phyloP scores from a whole-genome alignment of 768 basidiomycete species.

The Boletus subparvulus region DNA sequence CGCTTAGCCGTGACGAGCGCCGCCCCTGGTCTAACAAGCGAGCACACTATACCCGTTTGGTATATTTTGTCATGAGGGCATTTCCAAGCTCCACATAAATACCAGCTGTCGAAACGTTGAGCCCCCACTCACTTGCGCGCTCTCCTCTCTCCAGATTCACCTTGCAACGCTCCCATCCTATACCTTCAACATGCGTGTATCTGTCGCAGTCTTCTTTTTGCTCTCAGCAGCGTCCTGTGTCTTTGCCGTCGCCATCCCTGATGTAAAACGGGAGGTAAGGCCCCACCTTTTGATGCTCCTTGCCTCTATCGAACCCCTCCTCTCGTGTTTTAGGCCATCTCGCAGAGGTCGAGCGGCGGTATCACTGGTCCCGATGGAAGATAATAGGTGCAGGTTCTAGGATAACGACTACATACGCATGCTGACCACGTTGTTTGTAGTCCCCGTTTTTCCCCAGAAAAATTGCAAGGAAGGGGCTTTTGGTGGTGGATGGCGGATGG shows the following conservation, averaged over 20 bases:
- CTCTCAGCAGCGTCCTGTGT: slow-evolving; percentile 13
- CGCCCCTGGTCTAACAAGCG: too few species aligned
- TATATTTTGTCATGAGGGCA: not conserved
- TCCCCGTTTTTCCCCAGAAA: not conserved
- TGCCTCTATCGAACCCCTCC: not conserved
- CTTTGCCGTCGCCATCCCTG: slow-evolving; percentile 15
- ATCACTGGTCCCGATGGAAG: not conserved
- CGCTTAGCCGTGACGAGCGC: too few species aligned
- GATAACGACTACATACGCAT: fast-evolving
- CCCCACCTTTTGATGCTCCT: not conserved
- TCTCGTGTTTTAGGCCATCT: not conserved
- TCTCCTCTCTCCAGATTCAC: not conserved
- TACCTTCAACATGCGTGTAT: slow-evolving; percentile 16
- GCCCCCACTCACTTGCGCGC: not conserved
- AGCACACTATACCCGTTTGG: slow-evolving; percentile 12
- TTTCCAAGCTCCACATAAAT: slow-evolving; percentile 3
- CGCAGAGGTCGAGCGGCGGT: not conserved
- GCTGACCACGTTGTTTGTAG: not conserved
- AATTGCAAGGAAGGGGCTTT: too few species aligned
- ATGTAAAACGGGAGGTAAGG: slow-evolving; percentile 9
- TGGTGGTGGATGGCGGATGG: not conserved
- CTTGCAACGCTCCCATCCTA: not conserved
- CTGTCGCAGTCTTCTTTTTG: slow-evolving; percentile 1
- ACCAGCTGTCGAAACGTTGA: not conserved
- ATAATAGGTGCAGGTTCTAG: not conserved